Evolutionary conservation across 192 early-diverging fungal species (phyloP).

Genomic region (Diversispora eburnea): DNA sequence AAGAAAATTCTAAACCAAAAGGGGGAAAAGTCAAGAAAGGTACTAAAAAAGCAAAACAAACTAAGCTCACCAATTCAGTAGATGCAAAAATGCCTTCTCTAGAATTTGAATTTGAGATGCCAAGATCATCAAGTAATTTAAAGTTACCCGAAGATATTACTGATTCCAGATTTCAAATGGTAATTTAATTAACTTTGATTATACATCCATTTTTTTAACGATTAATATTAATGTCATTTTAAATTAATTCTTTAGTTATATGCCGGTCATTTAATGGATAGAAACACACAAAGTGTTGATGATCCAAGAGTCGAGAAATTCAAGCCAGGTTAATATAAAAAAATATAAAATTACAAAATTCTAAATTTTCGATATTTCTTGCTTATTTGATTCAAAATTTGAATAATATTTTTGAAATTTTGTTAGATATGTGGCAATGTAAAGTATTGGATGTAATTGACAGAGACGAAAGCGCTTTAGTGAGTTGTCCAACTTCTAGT

Average conservation of each 20-base stretch:
- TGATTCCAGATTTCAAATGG: slow-evolving; percentile 34
- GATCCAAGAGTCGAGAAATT: slow-evolving; percentile 37
- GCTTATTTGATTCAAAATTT: not conserved
- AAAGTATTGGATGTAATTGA: slow-evolving; percentile 42
- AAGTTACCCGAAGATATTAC: not conserved
- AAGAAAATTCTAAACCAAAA: not conserved
- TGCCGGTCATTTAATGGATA: slow-evolving; percentile 36
- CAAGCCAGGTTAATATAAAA: slow-evolving; percentile 29
- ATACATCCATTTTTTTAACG: not conserved
- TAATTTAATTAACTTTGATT: not conserved
- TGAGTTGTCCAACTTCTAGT: slow-evolving; percentile 42
- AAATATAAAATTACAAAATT: not conserved
- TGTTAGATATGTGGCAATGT: slow-evolving; percentile 36
- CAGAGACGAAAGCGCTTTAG: slow-evolving; percentile 38
- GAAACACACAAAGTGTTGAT: slow-evolving; percentile 30
- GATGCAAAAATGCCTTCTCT: not conserved
- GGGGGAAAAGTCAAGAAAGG: not conserved
- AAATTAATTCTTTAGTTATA: not conserved
- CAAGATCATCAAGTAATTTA: not conserved
- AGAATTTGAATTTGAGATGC: not conserved
- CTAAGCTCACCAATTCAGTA: not conserved
- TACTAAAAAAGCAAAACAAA: not conserved
- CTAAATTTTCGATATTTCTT: not conserved
- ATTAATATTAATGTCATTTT: not conserved
- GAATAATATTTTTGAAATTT: not conserved